phyloP scores from a whole-genome alignment of 129 eudicot genomes.

The Pulicaria dysenterica region DNA sequence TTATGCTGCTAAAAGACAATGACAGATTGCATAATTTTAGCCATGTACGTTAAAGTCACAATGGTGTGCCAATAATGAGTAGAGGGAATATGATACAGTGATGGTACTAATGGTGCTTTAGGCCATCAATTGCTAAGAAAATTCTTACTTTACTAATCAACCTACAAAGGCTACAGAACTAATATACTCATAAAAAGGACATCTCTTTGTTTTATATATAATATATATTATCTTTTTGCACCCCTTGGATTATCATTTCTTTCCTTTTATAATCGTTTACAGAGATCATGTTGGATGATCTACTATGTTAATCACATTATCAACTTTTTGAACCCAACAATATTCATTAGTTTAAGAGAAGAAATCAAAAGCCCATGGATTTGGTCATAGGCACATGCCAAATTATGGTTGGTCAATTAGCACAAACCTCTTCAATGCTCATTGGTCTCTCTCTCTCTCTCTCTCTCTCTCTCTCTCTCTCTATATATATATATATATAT shows the following conservation, averaged over 20 bases:
- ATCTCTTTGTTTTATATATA: neutral
- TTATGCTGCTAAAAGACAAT: slow-evolving; percentile 28
- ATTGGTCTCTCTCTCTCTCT: neutral
- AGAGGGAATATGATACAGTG: slow-evolving; percentile 33
- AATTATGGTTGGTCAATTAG: slow-evolving; percentile 21
- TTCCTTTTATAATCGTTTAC: slow-evolving; percentile 24
- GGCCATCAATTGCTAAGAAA: slow-evolving; percentile 31
- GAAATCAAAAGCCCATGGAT: slow-evolving; percentile 26
- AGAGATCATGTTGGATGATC: slow-evolving; percentile 20
- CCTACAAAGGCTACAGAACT: slow-evolving; percentile 39
- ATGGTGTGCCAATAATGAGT: slow-evolving; percentile 32
- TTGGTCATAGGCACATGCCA: slow-evolving; percentile 32
- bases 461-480: too few relatives aligned
- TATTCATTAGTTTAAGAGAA: neutral
- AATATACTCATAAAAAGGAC: slow-evolving; percentile 11
- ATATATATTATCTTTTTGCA: slow-evolving; percentile 21
- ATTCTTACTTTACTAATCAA: slow-evolving; percentile 28
- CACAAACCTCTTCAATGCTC: slow-evolving; percentile 4
- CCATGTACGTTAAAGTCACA: slow-evolving; percentile 28
- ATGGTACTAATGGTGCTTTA: slow-evolving; percentile 28
- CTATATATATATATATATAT: too few relatives aligned
- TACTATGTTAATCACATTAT: slow-evolving; percentile 28
- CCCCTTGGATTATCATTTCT: slow-evolving; percentile 20
- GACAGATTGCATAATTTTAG: slow-evolving; percentile 30
- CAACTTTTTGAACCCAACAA: slow-evolving; percentile 26